Base-by-base conservation (phyloP, 2,329 filamentous ascomycete species). In the Trichophyton schoenleinii region DNA sequence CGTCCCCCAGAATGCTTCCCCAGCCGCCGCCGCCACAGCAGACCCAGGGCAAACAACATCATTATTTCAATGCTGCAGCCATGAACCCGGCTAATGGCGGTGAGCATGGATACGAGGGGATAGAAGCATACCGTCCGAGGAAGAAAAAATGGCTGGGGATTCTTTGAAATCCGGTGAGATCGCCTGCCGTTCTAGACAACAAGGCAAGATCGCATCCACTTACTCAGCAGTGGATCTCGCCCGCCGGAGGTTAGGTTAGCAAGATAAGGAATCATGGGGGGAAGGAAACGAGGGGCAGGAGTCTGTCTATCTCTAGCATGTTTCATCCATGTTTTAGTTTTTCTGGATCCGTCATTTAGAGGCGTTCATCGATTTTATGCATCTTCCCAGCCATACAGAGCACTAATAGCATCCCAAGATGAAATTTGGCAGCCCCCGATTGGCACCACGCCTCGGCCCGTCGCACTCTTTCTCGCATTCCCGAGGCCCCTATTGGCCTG, bases 91-190 rank as follows among this genome's bases (percentile, higher is more conserved):
- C 70, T 53, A 53, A 53, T 53, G 49, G n/a, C 49, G 49, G 55
- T 42, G 55, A 38, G 38, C 55, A 58, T 61, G 60, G 60, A 49
- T 73, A 72, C 63, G 64, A 64, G 6, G 69, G 70, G 15, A 68
- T 72, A 25, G 70, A 72, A 58, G 69, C 70, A 7, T 72, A 72
- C 59, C 63, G 68, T 59, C 65, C 67, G 15, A 68, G 63, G 62
- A 66, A 68, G 58, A 66, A 68, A 57, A 67, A 68, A 57, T 64
- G 67, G 58, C 62, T 66, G 60, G 64, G 64, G 42, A 65, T 66
- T 49, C 60, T 64, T 62, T 66, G 61, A 59, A 57, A 38, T 38
- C 38, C 55, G n/a, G 6, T 8, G 28, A n/a, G 49, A 53, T 53
- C 28, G 22, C n/a, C 49, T 15, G 49, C 49, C 6, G 49, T 53